Percentiles rank a stretch among this genome's conserved stretches.
Conservation (phyloP, 1,139 yeast species). For the Magnusiomyces fungicola region DNA sequence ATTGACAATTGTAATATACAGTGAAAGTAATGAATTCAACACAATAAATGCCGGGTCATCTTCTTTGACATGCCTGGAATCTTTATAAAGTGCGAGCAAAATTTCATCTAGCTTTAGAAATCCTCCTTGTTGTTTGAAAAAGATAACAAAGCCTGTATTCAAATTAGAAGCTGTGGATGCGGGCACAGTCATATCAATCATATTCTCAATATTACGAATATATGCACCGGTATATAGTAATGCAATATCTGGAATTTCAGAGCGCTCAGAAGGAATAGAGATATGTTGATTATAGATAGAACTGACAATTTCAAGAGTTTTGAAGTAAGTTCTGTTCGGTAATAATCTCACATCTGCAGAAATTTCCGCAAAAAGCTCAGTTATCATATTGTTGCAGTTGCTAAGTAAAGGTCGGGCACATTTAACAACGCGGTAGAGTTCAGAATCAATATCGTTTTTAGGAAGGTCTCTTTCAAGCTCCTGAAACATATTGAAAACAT, state of each 20-base stretch:
- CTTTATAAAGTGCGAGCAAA: conserved; percentile 20
- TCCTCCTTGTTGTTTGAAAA: conserved; percentile 31
- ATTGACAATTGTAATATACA: not conserved
- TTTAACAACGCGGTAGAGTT: not conserved
- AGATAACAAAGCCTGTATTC: conserved; percentile 21
- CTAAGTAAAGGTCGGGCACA: conserved; percentile 1
- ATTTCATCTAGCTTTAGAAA: conserved; percentile 22
- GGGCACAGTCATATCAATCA: not conserved
- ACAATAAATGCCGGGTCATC: conserved; percentile 12
- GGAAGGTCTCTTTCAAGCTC: conserved; percentile 24
- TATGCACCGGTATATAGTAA: not conserved
- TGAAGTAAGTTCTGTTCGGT: conserved; percentile 10
- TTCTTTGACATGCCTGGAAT: conserved; percentile 7
- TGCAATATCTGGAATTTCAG: conserved; percentile 8
- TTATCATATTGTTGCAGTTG: not conserved
- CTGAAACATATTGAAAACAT: conserved; percentile 22
- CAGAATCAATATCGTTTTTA: conserved; percentile 8
- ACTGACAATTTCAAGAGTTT: conserved; percentile 23
- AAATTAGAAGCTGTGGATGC: not conserved
- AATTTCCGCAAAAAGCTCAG: not conserved
- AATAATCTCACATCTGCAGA: not conserved
- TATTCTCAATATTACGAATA: not conserved
- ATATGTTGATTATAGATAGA: conserved; percentile 25
- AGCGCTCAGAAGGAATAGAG: conserved; percentile 6
- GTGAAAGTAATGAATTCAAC: conserved; percentile 13